Evolutionary conservation across 257 asterid species (phyloP).

Genomic region (Solanum lycopersicoides): DNA sequence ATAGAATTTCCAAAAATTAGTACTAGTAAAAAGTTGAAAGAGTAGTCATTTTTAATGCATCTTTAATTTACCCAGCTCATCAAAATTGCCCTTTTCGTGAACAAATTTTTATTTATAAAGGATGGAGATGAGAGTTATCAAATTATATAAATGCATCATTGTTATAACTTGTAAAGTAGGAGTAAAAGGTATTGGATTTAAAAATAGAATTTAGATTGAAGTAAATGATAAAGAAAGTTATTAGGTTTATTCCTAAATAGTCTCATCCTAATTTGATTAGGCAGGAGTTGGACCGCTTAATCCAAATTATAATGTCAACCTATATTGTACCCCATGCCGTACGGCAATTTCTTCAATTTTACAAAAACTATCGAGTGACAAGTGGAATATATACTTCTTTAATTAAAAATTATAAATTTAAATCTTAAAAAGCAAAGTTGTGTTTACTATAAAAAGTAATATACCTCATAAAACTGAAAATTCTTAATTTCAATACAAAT

Average conservation of each 20-base stretch:
- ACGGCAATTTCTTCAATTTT: neutral
- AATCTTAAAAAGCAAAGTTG: too few species aligned
- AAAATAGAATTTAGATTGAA: neutral
- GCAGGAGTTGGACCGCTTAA: slow-evolving; percentile 1
- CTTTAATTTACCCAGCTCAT: too few species aligned
- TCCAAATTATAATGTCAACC: slow-evolving; percentile 2
- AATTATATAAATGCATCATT: neutral
- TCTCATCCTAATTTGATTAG: slow-evolving; percentile 13
- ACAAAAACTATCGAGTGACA: neutral
- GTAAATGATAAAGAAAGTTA: neutral
- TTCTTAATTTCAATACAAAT: too few species aligned
- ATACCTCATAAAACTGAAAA: too few species aligned
- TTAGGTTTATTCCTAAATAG: neutral
- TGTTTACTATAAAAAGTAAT: too few species aligned
- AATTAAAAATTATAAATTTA: too few species aligned
- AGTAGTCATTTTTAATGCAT: too few species aligned
- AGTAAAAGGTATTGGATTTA: neutral
- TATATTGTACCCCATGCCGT: neutral
- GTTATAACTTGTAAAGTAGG: neutral
- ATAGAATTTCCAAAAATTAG: too few species aligned
- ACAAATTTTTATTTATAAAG: neutral
- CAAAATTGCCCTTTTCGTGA: too few species aligned
- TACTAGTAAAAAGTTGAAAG: too few species aligned
- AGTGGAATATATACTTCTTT: neutral
- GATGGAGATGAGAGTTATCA: neutral